Percentiles rank a stretch among this genome's conserved stretches.
phyloP scores from a whole-genome alignment of 2,329 filamentous ascomycete species.

The Pyrenophora teres region DNA sequence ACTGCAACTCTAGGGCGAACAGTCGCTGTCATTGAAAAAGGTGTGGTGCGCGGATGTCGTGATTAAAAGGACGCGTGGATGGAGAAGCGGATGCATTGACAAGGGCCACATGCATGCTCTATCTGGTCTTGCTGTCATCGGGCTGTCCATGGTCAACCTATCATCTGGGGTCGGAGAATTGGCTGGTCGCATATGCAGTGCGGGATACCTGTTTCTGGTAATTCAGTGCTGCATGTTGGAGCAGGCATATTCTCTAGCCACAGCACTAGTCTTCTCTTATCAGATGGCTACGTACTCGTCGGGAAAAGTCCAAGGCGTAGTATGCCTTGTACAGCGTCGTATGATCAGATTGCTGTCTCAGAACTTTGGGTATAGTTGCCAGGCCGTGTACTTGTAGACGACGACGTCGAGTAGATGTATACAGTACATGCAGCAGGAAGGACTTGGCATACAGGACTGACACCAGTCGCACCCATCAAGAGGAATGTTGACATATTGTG shows the following conservation, averaged over 20 bases:
- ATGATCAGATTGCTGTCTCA: slow-evolving; percentile 2
- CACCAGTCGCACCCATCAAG: neutral
- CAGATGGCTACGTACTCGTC: neutral
- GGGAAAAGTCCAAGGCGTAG: neutral
- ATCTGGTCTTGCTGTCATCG: slow-evolving; percentile 1
- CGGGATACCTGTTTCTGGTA: slow-evolving; percentile 13
- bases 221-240: slow-evolving; percentile 12
- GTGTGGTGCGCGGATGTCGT: neutral
- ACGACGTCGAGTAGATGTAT: neutral
- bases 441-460: neutral
- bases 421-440: slow-evolving; percentile 2
- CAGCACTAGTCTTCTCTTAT: neutral
- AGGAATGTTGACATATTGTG: too few species aligned
- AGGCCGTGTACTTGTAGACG: neutral
- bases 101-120: neutral
- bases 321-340: slow-evolving; percentile 1
- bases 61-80: slow-evolving; percentile 3
- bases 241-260: slow-evolving; percentile 7
- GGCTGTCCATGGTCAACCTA: slow-evolving; percentile 3
- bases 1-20: neutral
- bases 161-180: slow-evolving; percentile 9
- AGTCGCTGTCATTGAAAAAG: neutral
- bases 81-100: neutral
- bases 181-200: slow-evolving; percentile 10
- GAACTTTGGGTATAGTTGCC: neutral